phyloP scores from a whole-genome alignment of 352 stramenopile genomes.

The Saprolegnia parasitica region DNA sequence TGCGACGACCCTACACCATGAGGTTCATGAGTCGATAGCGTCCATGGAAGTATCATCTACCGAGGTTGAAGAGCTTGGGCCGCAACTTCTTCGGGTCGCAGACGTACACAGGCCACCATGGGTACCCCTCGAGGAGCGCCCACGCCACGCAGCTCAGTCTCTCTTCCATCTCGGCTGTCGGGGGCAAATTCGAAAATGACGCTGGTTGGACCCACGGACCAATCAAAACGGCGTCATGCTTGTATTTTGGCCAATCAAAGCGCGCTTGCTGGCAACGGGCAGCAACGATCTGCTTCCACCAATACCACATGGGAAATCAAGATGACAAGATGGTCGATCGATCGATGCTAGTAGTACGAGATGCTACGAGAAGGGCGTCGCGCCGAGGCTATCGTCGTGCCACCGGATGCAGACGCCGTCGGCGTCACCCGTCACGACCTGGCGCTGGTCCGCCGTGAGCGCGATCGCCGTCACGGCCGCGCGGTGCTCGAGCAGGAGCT shows the following conservation, averaged over 20 bases:
- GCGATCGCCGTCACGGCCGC: constrained; percentile 52
- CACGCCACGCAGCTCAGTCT: constrained; percentile 43
- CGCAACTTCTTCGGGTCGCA: constrained; percentile 76
- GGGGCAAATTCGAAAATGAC: constrained; percentile 11
- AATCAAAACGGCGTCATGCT: neutral
- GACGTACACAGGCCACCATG: constrained; percentile 84
- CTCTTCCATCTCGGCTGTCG: constrained; percentile 1
- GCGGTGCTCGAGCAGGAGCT: constrained; percentile 68
- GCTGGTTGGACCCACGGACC: neutral
- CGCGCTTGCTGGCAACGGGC: too few species aligned
- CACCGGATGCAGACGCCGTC: constrained; percentile 75
- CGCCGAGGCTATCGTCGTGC: constrained; percentile 61
- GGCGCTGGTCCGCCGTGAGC: constrained; percentile 52
- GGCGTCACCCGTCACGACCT: constrained; percentile 58
- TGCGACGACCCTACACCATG: constrained; percentile 31
- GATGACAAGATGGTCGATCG: too few species aligned
- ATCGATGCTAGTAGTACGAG: neutral
- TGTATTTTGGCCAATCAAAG: neutral
- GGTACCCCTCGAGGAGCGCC: constrained; percentile 81
- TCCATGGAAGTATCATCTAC: constrained; percentile 30
- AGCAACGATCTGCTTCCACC: too few species aligned
- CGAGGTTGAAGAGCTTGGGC: constrained; percentile 52
- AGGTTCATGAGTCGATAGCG: neutral
- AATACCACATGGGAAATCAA: too few species aligned
- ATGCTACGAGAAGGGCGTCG: neutral